These are phyloP conservation scores for Termitomyces sp. DNA, from an alignment of 768 basidiomycete genomes.

Conservation along the genomic window DNA sequence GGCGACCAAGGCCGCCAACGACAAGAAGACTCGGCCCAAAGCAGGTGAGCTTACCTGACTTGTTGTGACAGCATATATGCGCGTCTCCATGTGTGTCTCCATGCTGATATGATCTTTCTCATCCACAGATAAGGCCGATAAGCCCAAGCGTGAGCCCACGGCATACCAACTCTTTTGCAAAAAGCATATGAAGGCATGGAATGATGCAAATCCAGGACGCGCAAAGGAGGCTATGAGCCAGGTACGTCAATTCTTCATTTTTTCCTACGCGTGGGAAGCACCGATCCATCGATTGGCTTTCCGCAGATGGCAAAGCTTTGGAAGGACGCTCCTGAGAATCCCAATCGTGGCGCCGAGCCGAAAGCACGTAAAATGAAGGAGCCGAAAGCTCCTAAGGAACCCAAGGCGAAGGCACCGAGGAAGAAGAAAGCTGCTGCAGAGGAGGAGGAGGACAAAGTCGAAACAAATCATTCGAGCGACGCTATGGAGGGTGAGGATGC, in stretches of 20 bases:
- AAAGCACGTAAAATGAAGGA: slow-evolving; percentile 44
- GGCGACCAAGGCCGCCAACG: slow-evolving; percentile 51
- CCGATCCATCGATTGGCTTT: background rate
- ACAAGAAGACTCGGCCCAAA: slow-evolving; percentile 32
- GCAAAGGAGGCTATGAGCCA: slow-evolving; percentile 52
- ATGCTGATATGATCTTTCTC: background rate
- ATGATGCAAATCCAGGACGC: slow-evolving; percentile 45
- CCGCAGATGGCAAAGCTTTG: slow-evolving; percentile 54
- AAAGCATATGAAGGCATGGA: slow-evolving; percentile 55
- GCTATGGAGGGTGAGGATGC: slow-evolving; percentile 9
- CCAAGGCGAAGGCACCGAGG: slow-evolving; percentile 18
- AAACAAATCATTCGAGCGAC: slow-evolving; percentile 5
- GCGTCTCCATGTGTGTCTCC: background rate
- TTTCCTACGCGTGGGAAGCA: background rate
- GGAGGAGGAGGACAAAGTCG: slow-evolving; percentile 6
- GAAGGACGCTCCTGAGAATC: slow-evolving; percentile 60
- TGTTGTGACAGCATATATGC: slow-evolving; percentile 5
- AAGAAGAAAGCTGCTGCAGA: slow-evolving; percentile 19
- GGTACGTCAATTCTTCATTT: slow-evolving; percentile 21
- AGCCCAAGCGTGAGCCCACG: slow-evolving; percentile 53
- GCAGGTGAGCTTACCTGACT: slow-evolving; percentile 21
- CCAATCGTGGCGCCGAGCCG: slow-evolving; percentile 52
- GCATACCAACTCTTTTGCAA: slow-evolving; percentile 59
- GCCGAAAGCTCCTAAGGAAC: slow-evolving; percentile 27
- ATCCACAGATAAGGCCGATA: slow-evolving; percentile 35